Base-by-base conservation (phyloP, 441 rosid genomes). In the Erysimum pusillum region DNA sequence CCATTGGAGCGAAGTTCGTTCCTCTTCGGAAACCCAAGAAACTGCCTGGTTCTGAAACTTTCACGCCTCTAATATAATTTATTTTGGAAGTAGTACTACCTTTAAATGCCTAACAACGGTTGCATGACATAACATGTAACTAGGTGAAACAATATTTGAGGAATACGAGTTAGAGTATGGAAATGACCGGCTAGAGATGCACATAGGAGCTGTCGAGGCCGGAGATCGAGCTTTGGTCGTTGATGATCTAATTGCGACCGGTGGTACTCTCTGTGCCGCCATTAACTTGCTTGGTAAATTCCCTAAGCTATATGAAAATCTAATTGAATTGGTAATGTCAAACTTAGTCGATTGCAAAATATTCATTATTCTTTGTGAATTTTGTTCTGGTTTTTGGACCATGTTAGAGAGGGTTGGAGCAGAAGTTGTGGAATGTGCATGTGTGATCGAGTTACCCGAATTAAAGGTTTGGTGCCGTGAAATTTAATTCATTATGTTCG, bases 1-100 rank as follows among this genome's bases (percentile, higher is more conserved):
- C 97, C 10, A 96, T 93, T 59, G 98, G 98, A 72, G 98, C 98
- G 32, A 96, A 96, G 85, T 96, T 93, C 65, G 97, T 96, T 74
- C 97, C 98, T 39, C 54, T 93, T 62, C 88, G 98, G 39, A 96
- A 96, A 83, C 98, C 97, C 52, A 88, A 76, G 83, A 96, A 96
- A 75, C 56, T 96, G 74, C 99, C 99, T 36, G 97, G 98, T 96
- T 85, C 63, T 49, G 57, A 67, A 57, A 39, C 59, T 42, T 28
- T 35, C 48, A 46, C 14, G 49, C 18, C 14, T 32, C 49, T 28
- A 31, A 71, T 35, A 72, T 52, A 9, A 61, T 15, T 38, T 45
- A 14, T 36, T 36, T 15, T 12, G n/a, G n/a, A 35, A 39, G 1
- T 39, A 13, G 5, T 51, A 39, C 0, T 17, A 46, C 36, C 31